Percentiles rank a stretch among this genome's conserved stretches.
Evolutionary conservation across 106 monocot genomes (phyloP).

Genomic region (Dendrobium huoshanense): DNA sequence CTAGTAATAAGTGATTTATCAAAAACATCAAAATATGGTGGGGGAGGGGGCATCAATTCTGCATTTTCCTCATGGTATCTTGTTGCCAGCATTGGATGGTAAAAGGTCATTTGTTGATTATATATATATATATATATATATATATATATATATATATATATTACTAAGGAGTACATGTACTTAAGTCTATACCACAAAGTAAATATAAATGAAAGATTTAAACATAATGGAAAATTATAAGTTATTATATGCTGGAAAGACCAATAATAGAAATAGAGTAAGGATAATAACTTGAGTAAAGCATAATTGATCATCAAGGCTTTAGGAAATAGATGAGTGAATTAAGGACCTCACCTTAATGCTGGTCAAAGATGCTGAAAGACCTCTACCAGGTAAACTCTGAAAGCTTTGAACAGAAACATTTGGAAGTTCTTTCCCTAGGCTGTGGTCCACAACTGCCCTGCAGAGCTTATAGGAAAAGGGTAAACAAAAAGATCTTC

Average conservation of each 20-base stretch:
- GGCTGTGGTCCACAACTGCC: slow-evolving; percentile 82
- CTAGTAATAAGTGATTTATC: too few relatives aligned
- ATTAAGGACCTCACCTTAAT: slow-evolving; percentile 38
- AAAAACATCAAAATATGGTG: too few relatives aligned
- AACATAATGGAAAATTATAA: too few relatives aligned
- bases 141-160: too few relatives aligned
- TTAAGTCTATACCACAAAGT: neutral
- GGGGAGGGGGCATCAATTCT: too few relatives aligned
- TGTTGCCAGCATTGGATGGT: neutral
- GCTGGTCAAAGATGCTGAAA: slow-evolving; percentile 77
- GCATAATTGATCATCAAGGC: neutral
- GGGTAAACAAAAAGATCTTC: neutral
- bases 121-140: too few relatives aligned
- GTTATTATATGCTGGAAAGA: too few relatives aligned
- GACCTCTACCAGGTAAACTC: slow-evolving; percentile 85
- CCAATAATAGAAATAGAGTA: too few relatives aligned
- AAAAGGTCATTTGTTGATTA: neutral
- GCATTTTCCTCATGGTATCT: too few relatives aligned
- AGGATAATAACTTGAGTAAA: neutral
- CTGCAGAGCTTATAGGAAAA: slow-evolving; percentile 42
- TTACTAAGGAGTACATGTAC: neutral
- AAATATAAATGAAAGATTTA: too few relatives aligned
- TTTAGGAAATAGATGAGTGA: neutral
- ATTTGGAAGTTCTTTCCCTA: slow-evolving; percentile 79
- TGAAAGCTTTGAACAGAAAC: slow-evolving; percentile 84